Conservation (phyloP, 208 protist genomes). For the Borovskyia barvae region DNA sequence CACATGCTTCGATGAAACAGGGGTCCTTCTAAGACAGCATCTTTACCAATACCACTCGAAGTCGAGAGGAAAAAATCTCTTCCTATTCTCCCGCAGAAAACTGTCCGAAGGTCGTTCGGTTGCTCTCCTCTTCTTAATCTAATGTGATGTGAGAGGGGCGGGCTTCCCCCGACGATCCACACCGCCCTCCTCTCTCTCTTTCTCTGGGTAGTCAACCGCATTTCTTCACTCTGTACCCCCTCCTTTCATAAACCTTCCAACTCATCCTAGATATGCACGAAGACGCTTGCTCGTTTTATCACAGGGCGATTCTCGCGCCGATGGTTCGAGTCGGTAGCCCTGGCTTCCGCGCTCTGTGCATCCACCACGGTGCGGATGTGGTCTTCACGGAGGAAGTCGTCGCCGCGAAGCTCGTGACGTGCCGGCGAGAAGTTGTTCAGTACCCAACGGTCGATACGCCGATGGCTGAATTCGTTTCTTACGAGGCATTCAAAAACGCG, state of each 20-base stretch:
- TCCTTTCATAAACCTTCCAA: too few species aligned
- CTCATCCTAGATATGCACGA: too few species aligned
- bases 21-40: too few species aligned
- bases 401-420: conserved; percentile 87
- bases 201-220: too few species aligned
- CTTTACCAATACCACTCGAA: too few species aligned
- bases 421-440: conserved; percentile 51
- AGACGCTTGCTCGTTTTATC: conserved; percentile 52
- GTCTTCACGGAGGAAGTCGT: conserved; percentile 98
- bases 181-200: too few species aligned
- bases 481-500: conserved; percentile 72
- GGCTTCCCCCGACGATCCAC: too few species aligned
- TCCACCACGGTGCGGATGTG: conserved; percentile 93
- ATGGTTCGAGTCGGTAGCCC: conserved; percentile 95
- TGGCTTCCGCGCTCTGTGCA: conserved; percentile 91
- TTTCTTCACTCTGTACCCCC: too few species aligned
- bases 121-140: neutral
- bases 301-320: conserved; percentile 90
- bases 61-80: too few species aligned
- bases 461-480: conserved; percentile 86
- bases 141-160: neutral
- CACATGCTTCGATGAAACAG: too few species aligned
- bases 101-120: neutral
- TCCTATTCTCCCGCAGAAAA: conserved; percentile 3
- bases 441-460: conserved; percentile 36